These are phyloP conservation scores for Aspergillus leporis DNA, from an alignment of 495 filamentous ascomycete species.

Conservation along the genomic window DNA sequence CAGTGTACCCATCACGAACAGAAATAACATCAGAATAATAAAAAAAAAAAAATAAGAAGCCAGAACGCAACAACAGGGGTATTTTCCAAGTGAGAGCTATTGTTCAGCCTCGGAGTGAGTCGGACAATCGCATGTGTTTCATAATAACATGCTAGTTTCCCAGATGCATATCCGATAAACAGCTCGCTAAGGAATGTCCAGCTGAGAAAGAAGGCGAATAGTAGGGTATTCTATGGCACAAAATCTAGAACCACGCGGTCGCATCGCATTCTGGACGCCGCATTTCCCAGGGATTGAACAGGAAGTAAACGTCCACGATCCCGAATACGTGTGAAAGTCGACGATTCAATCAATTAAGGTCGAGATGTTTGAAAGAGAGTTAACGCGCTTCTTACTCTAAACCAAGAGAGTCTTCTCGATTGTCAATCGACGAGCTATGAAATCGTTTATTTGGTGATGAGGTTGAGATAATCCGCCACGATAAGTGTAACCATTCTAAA, in stretches of 20 bases:
- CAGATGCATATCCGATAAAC: background rate
- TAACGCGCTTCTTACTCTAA: background rate
- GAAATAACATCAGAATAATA: background rate
- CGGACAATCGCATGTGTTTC: conserved; percentile 1
- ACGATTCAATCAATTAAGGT: background rate
- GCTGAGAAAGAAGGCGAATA: conserved; percentile 5
- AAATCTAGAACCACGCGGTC: conserved; percentile 10
- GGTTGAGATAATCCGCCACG: conserved; percentile 86
- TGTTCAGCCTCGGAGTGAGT: background rate
- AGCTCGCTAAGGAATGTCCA: background rate
- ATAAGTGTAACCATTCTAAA: conserved; percentile 90
- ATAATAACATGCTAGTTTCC: conserved; percentile 13
- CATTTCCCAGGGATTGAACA: conserved; percentile 12
- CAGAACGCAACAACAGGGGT: background rate
- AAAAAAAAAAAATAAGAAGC: background rate
- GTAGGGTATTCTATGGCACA: conserved; percentile 4
- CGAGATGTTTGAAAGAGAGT: background rate
- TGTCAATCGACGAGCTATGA: background rate
- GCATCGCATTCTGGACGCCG: conserved; percentile 3
- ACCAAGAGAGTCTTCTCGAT: background rate
- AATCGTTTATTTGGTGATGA: conserved; percentile 61
- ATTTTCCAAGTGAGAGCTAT: background rate
- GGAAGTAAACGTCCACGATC: background rate
- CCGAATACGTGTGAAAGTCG: background rate
- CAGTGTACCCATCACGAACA: background rate